Conservation (phyloP, 768 basidiomycete species). For the Dictyophora rubrovolvata region DNA sequence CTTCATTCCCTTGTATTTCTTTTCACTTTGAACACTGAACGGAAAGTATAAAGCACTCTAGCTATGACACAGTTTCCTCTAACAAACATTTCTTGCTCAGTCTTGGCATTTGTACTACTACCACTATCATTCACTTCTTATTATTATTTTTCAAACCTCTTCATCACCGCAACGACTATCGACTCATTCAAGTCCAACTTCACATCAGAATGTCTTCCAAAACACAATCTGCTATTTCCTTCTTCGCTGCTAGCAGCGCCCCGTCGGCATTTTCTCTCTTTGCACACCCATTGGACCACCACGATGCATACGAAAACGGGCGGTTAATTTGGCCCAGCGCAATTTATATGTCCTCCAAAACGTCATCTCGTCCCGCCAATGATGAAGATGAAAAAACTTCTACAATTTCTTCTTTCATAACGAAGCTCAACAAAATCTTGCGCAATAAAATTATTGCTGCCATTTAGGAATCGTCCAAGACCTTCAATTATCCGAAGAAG, state of each 20-base stretch:
- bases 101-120: no score
- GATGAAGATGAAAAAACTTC: background rate
- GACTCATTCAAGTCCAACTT: background rate
- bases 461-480: background rate
- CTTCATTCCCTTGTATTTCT: background rate
- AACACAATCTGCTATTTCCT: background rate
- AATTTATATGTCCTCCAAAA: background rate
- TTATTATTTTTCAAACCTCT: background rate
- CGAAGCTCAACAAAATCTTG: background rate
- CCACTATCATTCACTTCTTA: background rate
- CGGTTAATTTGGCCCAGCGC: background rate
- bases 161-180: background rate
- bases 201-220: conserved; percentile 3
- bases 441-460: background rate
- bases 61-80: no score
- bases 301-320: conserved; percentile 3
- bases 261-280: conserved; percentile 5
- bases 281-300: background rate
- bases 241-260: background rate
- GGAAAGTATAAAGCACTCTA: background rate
- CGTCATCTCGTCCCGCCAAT: background rate
- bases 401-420: background rate
- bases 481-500: no score
- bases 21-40: background rate
- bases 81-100: no score